Base-by-base conservation (phyloP, 225 moss, liverwort and hornwort species). In the Polytrichum formosum region DNA sequence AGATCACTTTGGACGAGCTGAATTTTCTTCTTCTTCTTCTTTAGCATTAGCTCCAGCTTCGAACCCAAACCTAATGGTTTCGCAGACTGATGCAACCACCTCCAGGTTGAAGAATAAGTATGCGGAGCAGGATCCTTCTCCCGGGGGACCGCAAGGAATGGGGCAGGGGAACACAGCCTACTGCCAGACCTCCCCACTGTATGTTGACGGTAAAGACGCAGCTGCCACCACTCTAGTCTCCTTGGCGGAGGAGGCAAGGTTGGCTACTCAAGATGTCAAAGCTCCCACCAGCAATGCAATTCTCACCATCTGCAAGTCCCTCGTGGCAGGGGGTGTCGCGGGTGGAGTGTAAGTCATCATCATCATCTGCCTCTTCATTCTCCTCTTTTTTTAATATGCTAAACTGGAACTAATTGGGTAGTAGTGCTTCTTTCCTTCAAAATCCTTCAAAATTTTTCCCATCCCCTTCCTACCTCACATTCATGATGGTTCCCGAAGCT, bases 271-370 rank as follows among this genome's bases (percentile, higher is more conserved):
- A 76, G 96, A 93, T 69, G 93, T 96, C 55, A 90, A 96, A 80
- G 84, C 83, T 64, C 96, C 96, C 25, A 81, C 87, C 35, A 78
- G 93, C 73, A 90, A 77, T 83, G 88, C 87, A 25, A 74, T 96
- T 70, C 33, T 96, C 26, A 77, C 87, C 69, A 65, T 96, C 56
- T 93, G 91, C 81, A 96, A 96, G 73, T 93, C 96, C 72, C 87
- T 96, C 29, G 22, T 96, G 63, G 96, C 96, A 56, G 96, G 96
- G 79, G 96, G 96, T 64, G 96, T 96, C 60, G 96, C 96, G 26
- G 93, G 96, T 66, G 96, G 93, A 28, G 96, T 96, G 96, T 93
- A 90, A 93, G 96, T 93, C 61, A 62, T 60, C 20, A 23, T 22
- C 17, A 7, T 28, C 35, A 23, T 60, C 17, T 28, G 20, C 28